Percentiles rank a stretch among this genome's conserved stretches.
These are phyloP conservation scores for Ophiobolus disseminans DNA, from an alignment of 2,329 filamentous ascomycete species.

Conservation along the genomic window DNA sequence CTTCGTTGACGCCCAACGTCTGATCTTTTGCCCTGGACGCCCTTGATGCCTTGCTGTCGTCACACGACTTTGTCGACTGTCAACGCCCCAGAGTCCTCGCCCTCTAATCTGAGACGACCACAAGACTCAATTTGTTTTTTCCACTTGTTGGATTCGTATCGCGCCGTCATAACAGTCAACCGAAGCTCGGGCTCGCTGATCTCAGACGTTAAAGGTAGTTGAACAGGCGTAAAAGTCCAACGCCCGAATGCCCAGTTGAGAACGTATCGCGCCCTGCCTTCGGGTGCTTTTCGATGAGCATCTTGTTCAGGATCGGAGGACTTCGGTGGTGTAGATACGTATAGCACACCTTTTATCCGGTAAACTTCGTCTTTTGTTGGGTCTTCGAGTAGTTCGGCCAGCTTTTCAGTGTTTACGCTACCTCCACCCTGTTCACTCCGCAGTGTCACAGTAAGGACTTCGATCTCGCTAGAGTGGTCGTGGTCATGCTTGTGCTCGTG, in stretches of 20 bases:
- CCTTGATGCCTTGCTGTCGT: neutral
- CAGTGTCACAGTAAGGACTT: conserved; percentile 84
- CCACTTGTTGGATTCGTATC: conserved; percentile 78
- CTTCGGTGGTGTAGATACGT: conserved; percentile 54
- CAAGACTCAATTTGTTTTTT: conserved; percentile 72
- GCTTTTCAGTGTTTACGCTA: conserved; percentile 65
- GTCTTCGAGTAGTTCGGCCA: conserved; percentile 64
- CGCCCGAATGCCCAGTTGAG: conserved; percentile 98
- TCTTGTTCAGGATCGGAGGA: conserved; percentile 52
- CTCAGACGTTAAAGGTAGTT: conserved; percentile 28
- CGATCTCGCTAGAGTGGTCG: conserved; percentile 81
- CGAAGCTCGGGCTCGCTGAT: conserved; percentile 65
- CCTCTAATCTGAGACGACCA: conserved; percentile 49
- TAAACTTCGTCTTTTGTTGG: conserved; percentile 95
- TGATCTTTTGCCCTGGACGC: no score
- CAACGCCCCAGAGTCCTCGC: conserved; percentile 27
- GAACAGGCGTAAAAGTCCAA: conserved; percentile 82
- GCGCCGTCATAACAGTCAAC: conserved; percentile 78
- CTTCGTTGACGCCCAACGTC: no score
- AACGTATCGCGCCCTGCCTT: conserved; percentile 70
- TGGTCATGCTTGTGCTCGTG: conserved; percentile 54
- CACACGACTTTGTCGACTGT: conserved; percentile 26
- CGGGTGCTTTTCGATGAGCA: conserved; percentile 44
- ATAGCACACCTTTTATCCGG: conserved; percentile 81
- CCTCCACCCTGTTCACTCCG: conserved; percentile 57